Base-by-base conservation (phyloP, 768 basidiomycete species). In the Russula ochroleuca region DNA sequence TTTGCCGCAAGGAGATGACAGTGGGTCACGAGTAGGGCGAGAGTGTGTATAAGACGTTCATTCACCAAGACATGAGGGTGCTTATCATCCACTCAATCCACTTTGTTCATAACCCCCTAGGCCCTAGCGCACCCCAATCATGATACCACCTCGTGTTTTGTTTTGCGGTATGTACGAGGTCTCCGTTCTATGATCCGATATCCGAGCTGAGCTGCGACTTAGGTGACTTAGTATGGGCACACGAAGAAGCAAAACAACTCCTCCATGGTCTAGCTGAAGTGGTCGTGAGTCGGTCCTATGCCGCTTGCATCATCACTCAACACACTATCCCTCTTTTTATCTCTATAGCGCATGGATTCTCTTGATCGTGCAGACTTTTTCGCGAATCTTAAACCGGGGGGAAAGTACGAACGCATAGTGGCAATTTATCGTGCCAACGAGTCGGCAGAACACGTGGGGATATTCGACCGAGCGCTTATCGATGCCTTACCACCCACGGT, bases 201-300 rank as follows among this genome's bases (percentile, higher is more conserved):
- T 55, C 41, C 21, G 54, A 52, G 40, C 31, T 8, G 54, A 52
- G 31, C 33, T 8, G 4, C 25, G 14, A 9, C 61, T 13, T 69
- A 90, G 90, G 85, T 57, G 75, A 83, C 64, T 83, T 94, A 61
- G 80, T 87, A 35, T 94, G 92, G 92, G 90, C 92, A 0, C 84
- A 89, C 64, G 80, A 90, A 28, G 90, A 94, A 62, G 78, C 85
- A 58, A 76, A 85, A 61, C 75, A 80, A 41, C 77, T 92, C 63
- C 82, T 94, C 41, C 80, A 80, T 0, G 77, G 80, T 58, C 81
- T 90, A 61, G 85, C 91, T 37, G 86, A 93, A 57, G 78, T 94
- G 35, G 78, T 93, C 54, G 94, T 94, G 72, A 71, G 91, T 80
- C 13, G 3, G 15, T 11, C 17, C 33, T 48, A 41, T 19, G 14